Evolutionary conservation across 2,329 filamentous ascomycete genomes (phyloP).

Genomic region (Phialophora macrospora): DNA sequence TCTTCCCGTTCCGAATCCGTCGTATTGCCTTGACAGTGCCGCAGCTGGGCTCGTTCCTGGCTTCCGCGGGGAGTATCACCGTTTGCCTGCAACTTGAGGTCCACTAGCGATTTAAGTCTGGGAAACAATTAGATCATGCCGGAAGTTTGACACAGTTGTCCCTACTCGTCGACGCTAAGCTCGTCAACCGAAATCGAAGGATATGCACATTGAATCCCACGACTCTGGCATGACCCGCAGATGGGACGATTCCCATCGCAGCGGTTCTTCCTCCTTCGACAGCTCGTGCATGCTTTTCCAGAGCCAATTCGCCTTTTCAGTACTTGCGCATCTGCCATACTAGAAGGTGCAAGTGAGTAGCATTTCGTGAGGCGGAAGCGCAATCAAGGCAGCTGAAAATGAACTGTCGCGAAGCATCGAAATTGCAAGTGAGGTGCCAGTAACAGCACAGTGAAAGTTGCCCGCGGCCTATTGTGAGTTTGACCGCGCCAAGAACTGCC

Average conservation of each 20-base stretch:
- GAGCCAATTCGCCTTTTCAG: slow-evolving; percentile 10
- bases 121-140: neutral
- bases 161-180: neutral
- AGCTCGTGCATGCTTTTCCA: slow-evolving; percentile 13
- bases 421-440: neutral
- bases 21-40: neutral
- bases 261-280: slow-evolving; percentile 12
- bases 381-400: neutral
- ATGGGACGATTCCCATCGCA: slow-evolving; percentile 7
- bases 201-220: neutral
- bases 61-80: neutral
- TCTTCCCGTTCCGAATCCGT: neutral
- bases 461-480: no score
- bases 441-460: neutral
- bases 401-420: neutral
- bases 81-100: neutral
- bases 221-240: neutral
- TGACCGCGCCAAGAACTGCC: neutral
- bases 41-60: neutral
- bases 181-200: slow-evolving; percentile 12
- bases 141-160: neutral
- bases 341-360: neutral
- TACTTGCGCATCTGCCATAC: slow-evolving; percentile 6
- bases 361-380: neutral
- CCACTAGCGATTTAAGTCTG: neutral